These are phyloP conservation scores for Brassica juncea DNA, from an alignment of 345 rosid genomes.

Conservation along the genomic window DNA sequence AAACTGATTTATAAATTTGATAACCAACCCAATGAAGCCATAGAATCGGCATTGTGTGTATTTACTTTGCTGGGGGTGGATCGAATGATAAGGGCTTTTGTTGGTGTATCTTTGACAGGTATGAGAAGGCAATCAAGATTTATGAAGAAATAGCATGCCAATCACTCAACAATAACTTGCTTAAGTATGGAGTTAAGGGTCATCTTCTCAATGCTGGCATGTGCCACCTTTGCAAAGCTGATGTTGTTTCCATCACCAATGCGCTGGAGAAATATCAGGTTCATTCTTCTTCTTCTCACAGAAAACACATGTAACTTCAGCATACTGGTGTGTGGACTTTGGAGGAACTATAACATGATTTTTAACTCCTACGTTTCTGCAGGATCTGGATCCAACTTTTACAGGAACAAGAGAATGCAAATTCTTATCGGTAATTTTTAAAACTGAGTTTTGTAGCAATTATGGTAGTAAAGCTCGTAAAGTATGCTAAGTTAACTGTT, in stretches of 20 bases:
- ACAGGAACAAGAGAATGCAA: constrained; percentile 89
- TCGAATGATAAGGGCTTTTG: constrained; percentile 11
- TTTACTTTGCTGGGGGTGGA: background rate
- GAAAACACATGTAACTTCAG: background rate
- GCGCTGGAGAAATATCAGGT: constrained; percentile 97
- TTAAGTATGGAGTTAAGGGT: constrained; percentile 96
- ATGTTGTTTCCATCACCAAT: constrained; percentile 79
- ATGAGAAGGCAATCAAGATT: constrained; percentile 83
- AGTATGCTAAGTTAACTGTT: background rate
- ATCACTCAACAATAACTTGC: constrained; percentile 75
- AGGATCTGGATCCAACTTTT: constrained; percentile 97
- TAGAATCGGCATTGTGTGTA: no score
- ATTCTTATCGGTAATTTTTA: constrained; percentile 56
- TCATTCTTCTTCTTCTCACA: background rate
- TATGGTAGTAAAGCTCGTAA: background rate
- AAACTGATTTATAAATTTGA: no score
- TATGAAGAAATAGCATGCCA: constrained; percentile 83
- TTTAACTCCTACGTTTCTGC: constrained; percentile 39
- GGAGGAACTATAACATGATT: constrained; percentile 14
- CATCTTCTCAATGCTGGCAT: constrained; percentile 97
- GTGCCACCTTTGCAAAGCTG: constrained; percentile 94
- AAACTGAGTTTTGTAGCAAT: background rate
- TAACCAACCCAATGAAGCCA: background rate
- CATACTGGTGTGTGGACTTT: background rate
- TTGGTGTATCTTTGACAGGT: constrained; percentile 54